Conservation (phyloP, 352 stramenopile species). For the Phytopythium ostracodes region DNA sequence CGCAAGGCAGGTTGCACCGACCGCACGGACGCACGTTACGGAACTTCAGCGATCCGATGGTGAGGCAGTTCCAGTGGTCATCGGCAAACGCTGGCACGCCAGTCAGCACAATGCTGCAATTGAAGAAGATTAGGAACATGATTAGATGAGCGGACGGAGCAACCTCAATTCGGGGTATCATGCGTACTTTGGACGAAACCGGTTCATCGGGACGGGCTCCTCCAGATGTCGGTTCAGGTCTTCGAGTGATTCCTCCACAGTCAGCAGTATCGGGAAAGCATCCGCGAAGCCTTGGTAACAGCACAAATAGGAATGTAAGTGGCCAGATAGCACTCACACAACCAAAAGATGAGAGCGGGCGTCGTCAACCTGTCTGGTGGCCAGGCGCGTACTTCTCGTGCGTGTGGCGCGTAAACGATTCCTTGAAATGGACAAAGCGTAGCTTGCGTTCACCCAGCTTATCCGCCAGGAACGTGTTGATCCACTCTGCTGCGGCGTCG, state of each 20-base stretch:
- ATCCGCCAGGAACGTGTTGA: constrained; percentile 49
- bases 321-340: neutral
- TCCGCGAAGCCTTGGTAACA: constrained; percentile 58
- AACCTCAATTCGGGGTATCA: neutral
- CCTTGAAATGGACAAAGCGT: constrained; percentile 54
- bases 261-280: constrained; percentile 71
- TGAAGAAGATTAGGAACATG: neutral
- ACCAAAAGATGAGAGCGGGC: neutral
- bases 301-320: neutral
- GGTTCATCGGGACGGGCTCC: constrained; percentile 63
- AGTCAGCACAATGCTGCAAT: constrained; percentile 63
- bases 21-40: constrained; percentile 72
- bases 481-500: constrained; percentile 50
- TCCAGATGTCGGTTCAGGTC: constrained; percentile 53
- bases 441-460: constrained; percentile 28
- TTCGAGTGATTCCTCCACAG: constrained; percentile 50
- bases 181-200: constrained; percentile 79
- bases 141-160: neutral
- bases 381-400: constrained; percentile 58
- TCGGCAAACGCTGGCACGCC: constrained; percentile 64
- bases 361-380: constrained; percentile 34
- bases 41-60: constrained; percentile 48
- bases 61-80: constrained; percentile 69
- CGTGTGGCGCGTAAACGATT: constrained; percentile 49
- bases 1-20: constrained; percentile 73